Evolutionary conservation across 768 basidiomycete species (phyloP).

Genomic region (Hydnum rufescens): DNA sequence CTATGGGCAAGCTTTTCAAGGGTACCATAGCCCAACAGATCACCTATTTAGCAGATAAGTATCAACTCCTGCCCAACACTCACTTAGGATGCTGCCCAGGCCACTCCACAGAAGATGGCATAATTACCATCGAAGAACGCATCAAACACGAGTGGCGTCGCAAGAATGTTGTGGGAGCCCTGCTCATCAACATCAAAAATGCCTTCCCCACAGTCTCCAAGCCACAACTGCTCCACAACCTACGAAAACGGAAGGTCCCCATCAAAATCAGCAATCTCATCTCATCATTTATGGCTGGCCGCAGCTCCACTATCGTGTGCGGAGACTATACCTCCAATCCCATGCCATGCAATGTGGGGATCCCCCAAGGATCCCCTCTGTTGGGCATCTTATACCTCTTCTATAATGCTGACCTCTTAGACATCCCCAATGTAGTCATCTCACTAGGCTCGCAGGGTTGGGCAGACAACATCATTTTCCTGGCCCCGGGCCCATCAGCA

Average conservation of each 20-base stretch:
- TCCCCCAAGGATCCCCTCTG: too few relatives aligned
- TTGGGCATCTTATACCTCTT: slow-evolving; percentile 10
- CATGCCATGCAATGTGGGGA: too few relatives aligned
- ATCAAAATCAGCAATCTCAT: not conserved
- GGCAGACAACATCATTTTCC: slow-evolving; percentile 6
- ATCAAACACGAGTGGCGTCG: too few relatives aligned
- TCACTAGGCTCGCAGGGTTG: not conserved
- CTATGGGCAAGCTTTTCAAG: too few relatives aligned
- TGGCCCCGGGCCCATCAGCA: not conserved
- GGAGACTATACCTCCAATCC: too few relatives aligned
- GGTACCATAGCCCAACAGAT: too few relatives aligned
- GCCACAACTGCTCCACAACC: slow-evolving; percentile 9
- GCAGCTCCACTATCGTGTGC: too few relatives aligned
- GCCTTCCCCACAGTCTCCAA: slow-evolving; percentile 12
- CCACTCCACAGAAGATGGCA: too few relatives aligned
- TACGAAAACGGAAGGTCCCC: slow-evolving; percentile 3
- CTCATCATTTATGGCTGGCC: slow-evolving; percentile 1
- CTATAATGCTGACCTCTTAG: too few relatives aligned
- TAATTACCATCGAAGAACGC: too few relatives aligned
- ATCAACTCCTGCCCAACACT: not conserved
- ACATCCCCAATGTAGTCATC: too few relatives aligned
- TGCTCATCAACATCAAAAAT: not conserved
- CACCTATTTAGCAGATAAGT: not conserved
- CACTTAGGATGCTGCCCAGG: not conserved
- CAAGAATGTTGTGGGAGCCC: not conserved